Evolutionary conservation across 2,329 filamentous ascomycete genomes (phyloP).

Genomic region (Arthroderma sp.): DNA sequence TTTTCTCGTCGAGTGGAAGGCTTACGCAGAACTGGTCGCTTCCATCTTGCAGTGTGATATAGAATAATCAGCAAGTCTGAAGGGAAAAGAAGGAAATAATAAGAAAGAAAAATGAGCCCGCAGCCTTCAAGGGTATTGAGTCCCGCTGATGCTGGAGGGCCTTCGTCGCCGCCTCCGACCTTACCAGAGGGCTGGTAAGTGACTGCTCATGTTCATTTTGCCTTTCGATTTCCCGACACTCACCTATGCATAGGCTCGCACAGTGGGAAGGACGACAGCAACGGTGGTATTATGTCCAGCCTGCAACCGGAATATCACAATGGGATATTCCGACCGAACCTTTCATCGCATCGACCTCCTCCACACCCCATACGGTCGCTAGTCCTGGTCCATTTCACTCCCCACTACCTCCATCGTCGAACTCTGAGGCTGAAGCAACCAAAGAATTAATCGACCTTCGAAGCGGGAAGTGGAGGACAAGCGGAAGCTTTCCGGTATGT

Average conservation of each 20-base stretch:
- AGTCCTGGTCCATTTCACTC: slow-evolving; percentile 11
- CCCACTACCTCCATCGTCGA: slow-evolving; percentile 6
- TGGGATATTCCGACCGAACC: slow-evolving; percentile 31
- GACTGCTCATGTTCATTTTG: neutral
- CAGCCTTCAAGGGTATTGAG: slow-evolving; percentile 12
- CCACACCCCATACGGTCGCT: slow-evolving; percentile 14
- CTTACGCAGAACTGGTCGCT: no score
- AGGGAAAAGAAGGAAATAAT: neutral
- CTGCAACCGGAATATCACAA: slow-evolving; percentile 26
- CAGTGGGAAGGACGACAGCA: slow-evolving; percentile 27
- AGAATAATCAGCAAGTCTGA: slow-evolving; percentile 4
- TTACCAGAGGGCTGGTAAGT: slow-evolving; percentile 29
- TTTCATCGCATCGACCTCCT: slow-evolving; percentile 22
- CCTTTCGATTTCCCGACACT: neutral
- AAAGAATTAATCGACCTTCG: slow-evolving; percentile 10
- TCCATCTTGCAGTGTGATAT: neutral
- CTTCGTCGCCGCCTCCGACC: slow-evolving; percentile 24
- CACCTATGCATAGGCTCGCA: slow-evolving; percentile 19
- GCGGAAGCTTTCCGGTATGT: slow-evolving; percentile 10
- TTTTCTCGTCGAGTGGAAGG: no score
- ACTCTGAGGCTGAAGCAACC: slow-evolving; percentile 10
- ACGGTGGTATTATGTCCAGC: slow-evolving; percentile 29
- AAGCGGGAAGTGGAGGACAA: slow-evolving; percentile 7
- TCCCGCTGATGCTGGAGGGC: slow-evolving; percentile 26
- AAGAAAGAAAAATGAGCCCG: slow-evolving; percentile 6